Conservation (phyloP, 768 basidiomycete species). For the Boletus subparvulus region DNA sequence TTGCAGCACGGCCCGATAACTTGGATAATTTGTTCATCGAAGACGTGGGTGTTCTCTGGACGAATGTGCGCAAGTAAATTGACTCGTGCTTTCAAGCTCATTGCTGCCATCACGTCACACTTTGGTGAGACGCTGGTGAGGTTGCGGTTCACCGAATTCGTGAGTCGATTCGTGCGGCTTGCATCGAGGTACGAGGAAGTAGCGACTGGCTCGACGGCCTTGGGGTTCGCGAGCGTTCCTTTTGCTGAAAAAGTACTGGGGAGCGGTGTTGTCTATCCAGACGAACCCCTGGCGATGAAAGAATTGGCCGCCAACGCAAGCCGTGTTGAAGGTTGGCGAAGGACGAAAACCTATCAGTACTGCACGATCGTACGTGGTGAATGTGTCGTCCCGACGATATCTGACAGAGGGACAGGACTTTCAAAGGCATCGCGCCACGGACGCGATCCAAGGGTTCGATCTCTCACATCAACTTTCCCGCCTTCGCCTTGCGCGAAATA, state of each 20-base stretch:
- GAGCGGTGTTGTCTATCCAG: slow-evolving; percentile 75
- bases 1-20: slow-evolving; percentile 54
- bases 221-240: slow-evolving; percentile 64
- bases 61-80: not conserved
- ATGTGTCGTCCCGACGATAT: not conserved
- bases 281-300: slow-evolving; percentile 61
- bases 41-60: slow-evolving; percentile 60
- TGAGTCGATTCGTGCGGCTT: slow-evolving; percentile 80
- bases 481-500: slow-evolving; percentile 67
- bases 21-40: slow-evolving; percentile 89
- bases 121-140: slow-evolving; percentile 89
- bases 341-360: slow-evolving; percentile 76
- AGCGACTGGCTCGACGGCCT: slow-evolving; percentile 63
- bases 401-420: slow-evolving; percentile 57
- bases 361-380: slow-evolving; percentile 57
- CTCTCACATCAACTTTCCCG: slow-evolving; percentile 82
- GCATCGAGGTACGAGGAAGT: slow-evolving; percentile 91
- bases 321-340: slow-evolving; percentile 92
- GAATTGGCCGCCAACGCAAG: slow-evolving; percentile 77
- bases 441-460: slow-evolving; percentile 78
- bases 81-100: slow-evolving; percentile 46
- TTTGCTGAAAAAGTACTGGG: slow-evolving; percentile 60
- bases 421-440: slow-evolving; percentile 47
- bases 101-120: slow-evolving; percentile 84
- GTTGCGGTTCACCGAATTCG: slow-evolving; percentile 87